Base-by-base conservation (phyloP, 768 basidiomycete species). In the Suillus tomentosus region DNA sequence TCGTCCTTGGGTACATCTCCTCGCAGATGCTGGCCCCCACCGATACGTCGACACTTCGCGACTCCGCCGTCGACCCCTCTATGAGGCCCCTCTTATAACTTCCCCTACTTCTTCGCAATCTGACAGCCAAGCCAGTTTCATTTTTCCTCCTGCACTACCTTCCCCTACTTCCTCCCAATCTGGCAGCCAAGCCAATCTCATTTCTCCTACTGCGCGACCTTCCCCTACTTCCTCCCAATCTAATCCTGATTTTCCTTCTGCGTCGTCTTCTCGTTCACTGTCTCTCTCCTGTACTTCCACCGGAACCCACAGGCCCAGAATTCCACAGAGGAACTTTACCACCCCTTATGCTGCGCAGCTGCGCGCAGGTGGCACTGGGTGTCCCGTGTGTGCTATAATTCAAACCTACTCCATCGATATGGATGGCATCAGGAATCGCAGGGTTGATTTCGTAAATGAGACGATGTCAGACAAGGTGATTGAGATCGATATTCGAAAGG, bases 331-430 rank as follows among this genome's bases (percentile, higher is more conserved):
- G 24, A 24, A 19, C 17, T 39, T 9, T 14, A 42, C 39, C 15
- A 1, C 40, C 24, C 9, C 17, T 17, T 36, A 36, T 36, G 15
- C 37, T 57, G 37, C 2, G 27, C 40, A 27, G 57, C 17, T 58
- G 24, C 24, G 10, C 17, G 17, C 24, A 10, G 24, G 24, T 58
- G 17, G 17, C 17, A 31, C 57, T 58, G 57, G 40, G 57, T 58
- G 57, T 42, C 57, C 40, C 42, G 57, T 58, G 57, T 58, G 57
- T 42, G 17, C 57, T 58, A 40, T 58, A 19, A 42, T 42, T 42
- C 40, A 19, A 6, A 6, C 42, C 3, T 40, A 13, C 6, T 3
- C 17, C 3, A 31, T 58, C 19, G 2, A 58, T 24, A 42, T 42
- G 19, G 3, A 27, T 27, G 40, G 11, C 5, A 24, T 58, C 40